Conservation (phyloP, 805 yeast genomes). For the Myxozyma udenii region DNA sequence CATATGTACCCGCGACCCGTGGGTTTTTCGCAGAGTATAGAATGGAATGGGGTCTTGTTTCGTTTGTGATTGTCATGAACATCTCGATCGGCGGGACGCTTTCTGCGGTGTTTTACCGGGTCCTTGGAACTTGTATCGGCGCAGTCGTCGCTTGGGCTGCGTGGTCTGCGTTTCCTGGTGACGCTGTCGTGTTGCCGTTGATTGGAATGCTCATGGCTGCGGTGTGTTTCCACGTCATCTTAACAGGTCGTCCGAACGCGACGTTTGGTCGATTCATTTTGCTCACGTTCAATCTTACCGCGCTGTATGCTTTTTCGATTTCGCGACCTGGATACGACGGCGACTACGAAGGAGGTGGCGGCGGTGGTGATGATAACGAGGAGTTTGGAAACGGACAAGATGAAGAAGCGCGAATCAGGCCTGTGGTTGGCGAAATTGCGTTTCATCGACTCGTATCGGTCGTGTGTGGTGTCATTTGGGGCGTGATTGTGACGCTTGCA, state of each 20-base stretch:
- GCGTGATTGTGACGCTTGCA: constrained; percentile 58
- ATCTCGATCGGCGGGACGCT: constrained; percentile 82
- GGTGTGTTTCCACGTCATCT: constrained; percentile 51
- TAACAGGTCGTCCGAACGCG: constrained; percentile 54
- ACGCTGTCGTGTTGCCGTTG: constrained; percentile 52
- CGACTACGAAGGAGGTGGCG: background rate
- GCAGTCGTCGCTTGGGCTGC: constrained; percentile 57
- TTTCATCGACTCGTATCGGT: constrained; percentile 74
- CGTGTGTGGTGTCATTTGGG: constrained; percentile 71
- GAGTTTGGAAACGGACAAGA: constrained; percentile 48
- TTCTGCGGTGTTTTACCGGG: constrained; percentile 64
- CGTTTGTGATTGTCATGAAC: constrained; percentile 79
- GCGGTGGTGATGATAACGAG: constrained; percentile 46
- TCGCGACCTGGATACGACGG: constrained; percentile 46
- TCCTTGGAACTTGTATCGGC: constrained; percentile 73
- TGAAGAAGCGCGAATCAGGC: constrained; percentile 68
- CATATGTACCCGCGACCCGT: constrained; percentile 58
- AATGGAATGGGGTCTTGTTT: constrained; percentile 82
- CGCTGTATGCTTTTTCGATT: constrained; percentile 68
- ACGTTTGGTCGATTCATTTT: constrained; percentile 53
- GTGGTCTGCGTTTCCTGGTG: constrained; percentile 60
- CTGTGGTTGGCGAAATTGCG: constrained; percentile 70
- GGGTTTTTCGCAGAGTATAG: constrained; percentile 60
- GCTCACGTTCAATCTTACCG: constrained; percentile 73
- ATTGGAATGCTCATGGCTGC: constrained; percentile 44